Evolutionary conservation across 352 stramenopile genomes (phyloP), one percentile per base, ranked within the genome.

Genomic region (Phytophthora foliorum): DNA sequence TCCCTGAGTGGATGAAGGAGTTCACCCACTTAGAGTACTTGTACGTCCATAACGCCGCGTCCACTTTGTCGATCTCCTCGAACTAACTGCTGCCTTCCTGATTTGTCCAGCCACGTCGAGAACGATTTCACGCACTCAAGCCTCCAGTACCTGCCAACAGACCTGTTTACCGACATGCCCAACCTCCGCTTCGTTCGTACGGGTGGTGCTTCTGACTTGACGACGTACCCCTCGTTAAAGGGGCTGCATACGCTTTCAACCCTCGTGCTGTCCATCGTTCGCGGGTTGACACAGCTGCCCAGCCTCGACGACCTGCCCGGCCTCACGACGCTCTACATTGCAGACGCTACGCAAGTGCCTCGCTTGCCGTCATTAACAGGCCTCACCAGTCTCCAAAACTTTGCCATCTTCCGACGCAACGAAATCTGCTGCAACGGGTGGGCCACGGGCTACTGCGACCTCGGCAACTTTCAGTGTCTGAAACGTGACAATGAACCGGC

Each of bases 351-450:
- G 8, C 70, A 81, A n/a, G 24, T 76, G 2, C 45, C 54, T 6
- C 45, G 46, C 0, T 48, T 84, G 4, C 76, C 73, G 4, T 76
- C 70, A 1, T 41, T 78, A n/a, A 49, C 45, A 0, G n/a, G 19
- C 0, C 44, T 78, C 7, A 45, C 14, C 2, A 73, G 57, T n/a
- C 57, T 82, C 19, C 53, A 69, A 34, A 74, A 70, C 41, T 81
- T 81, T 39, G 61, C 60, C 2, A 19, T 80, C n/a, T 69, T 77
- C 48, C 56, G 63, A 13, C 72, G 75, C 17, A 79, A 77, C 48
- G 61, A 73, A 24, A 63, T 83, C 45, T 83, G 75, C 66, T 83
- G 72, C 63, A 79, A 83, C 42, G 72, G 74, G 13, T 80, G 67
- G 60, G 61, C 63, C 5, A 75, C 65, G 0, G 62, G 67, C 2